These are phyloP conservation scores for Chloromonas sp. DNA, from an alignment of 163 green algal species.

Conservation along the genomic window DNA sequence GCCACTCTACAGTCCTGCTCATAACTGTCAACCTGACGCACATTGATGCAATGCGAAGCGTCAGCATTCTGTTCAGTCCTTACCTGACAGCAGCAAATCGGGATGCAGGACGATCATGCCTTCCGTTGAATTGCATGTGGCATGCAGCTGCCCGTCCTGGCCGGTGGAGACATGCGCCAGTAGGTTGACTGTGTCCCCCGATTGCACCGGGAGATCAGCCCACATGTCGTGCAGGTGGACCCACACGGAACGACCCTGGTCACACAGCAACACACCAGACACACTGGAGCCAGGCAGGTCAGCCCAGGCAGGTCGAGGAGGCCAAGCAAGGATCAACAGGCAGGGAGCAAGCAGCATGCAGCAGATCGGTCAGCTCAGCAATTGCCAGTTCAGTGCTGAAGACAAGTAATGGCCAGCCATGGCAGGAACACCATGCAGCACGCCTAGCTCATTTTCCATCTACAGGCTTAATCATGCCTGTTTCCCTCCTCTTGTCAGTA, in stretches of 20 bases:
- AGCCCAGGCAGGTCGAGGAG: not conserved
- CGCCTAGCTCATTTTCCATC: not conserved
- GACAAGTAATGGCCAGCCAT: not conserved
- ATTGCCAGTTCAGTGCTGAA: too few species aligned
- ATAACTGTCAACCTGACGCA: not conserved
- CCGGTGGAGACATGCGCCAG: conserved; percentile 25
- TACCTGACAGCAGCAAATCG: conserved; percentile 69
- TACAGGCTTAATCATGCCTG: not conserved
- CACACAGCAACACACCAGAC: not conserved
- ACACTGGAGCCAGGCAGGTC: not conserved
- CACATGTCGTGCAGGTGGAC: conserved; percentile 50
- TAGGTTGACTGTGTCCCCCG: conserved; percentile 55
- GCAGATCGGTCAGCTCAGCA: too few species aligned
- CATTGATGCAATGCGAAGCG: not conserved
- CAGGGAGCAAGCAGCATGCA: too few species aligned
- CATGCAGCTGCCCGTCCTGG: conserved; percentile 13
- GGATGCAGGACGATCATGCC: conserved; percentile 72
- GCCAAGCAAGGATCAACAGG: too few species aligned
- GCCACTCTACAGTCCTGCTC: not conserved
- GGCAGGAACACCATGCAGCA: not conserved
- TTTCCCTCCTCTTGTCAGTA: not conserved
- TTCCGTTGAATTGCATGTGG: conserved; percentile 17
- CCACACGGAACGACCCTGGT: conserved; percentile 13
- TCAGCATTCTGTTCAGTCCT: not conserved
- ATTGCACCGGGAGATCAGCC: conserved; percentile 32